Base-by-base conservation (phyloP, 805 yeast genomes). In the Teunomyces lycoperdinae region DNA sequence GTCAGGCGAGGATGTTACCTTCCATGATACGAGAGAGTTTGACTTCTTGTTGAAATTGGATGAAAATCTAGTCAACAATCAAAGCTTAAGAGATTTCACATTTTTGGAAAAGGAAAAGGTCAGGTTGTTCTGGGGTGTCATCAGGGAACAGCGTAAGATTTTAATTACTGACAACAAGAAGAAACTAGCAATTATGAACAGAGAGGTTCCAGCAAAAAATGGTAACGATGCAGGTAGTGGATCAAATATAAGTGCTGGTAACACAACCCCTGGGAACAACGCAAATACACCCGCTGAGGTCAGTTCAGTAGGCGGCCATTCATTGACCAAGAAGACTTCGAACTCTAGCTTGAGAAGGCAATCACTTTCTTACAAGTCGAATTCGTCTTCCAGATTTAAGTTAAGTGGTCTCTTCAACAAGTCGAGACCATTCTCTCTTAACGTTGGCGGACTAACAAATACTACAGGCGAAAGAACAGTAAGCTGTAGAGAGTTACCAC, bases 371-470 rank as follows among this genome's bases (percentile, higher is more conserved):
- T 72, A 73, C 53, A 73, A 72, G 47, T 57, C 72, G 2, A 66
- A 61, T 48, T 62, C 76, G 2, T 53, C 68, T 2, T 70, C 75
- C 51, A 68, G 71, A 57, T 75, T 75, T 56, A 79, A 79, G 50
- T 66, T 83, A 3, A 81, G 85, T 49, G 87, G 87, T 0, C 64
- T 83, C 30, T 79, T 82, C 58, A 64, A 55, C 31, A 83, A 78
- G 50, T 64, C 81, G 1, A 74, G 87, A 46, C 84, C 88, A 26
- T 85, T 85, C 53, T 76, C 86, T 0, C 70, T 81, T 40, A 77
- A 74, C 53, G 78, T 66, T 55, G 57, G 66, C 44, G 61, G 75
- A 40, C 60, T 61, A 34, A 42, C 57, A 10, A 49, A 68, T 48
- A 60, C 61, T 27, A 56, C 74, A 9, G 30, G 38, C 5, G 87